Evolutionary conservation across 352 stramenopile genomes (phyloP), one percentile per base, ranked within the genome.

Genomic region (Globisporangium nodosum): DNA sequence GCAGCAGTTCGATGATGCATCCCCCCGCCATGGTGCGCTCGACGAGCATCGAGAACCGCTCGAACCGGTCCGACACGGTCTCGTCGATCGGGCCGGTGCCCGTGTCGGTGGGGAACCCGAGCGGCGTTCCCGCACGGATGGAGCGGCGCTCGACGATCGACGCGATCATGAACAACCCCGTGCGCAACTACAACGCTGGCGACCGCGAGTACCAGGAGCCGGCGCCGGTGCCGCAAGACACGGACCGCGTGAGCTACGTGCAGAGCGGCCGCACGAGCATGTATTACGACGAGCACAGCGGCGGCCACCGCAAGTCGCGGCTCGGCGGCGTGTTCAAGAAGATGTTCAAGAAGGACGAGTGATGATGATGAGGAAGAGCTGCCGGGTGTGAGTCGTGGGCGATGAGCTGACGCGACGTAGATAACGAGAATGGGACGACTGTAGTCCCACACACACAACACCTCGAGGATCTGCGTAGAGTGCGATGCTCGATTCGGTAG

Each of bases 291-390:
- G 83, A 93, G 45, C 71, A 88, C 24, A 27, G 2, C 31, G 63
- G 64, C 7, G 58, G 55, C 8, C 76, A 83, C 40, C 81, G 84
- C 40, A 91, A 91, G 64, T 93, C 81, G 18, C 79, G 81, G 9
- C 87, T 93, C 45, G 81, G 84, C 50, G 81, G 84, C 65, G 90
- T 91, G 78, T 89, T 93, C 70, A 93, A 93, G 71, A 93, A 93
- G 61, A 93, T 93, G 81, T 93, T 93, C 76, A 93, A 91, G 74
- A 91, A 91, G 65, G 79, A 91, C 33, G 76, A 85, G 63, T 52
- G 42, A 47, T 37, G 31, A 37, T 9, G 33, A 37, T 37, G 9
- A 12, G 33, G 33, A 37, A 37, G 33, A 37, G 33, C 33, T 37
- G 2, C 33, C 4, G 33, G 9, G 33, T 37, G 33, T 37, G 33